phyloP scores from a whole-genome alignment of 805 yeast genomes.

The Myxozyma mucilagina region DNA sequence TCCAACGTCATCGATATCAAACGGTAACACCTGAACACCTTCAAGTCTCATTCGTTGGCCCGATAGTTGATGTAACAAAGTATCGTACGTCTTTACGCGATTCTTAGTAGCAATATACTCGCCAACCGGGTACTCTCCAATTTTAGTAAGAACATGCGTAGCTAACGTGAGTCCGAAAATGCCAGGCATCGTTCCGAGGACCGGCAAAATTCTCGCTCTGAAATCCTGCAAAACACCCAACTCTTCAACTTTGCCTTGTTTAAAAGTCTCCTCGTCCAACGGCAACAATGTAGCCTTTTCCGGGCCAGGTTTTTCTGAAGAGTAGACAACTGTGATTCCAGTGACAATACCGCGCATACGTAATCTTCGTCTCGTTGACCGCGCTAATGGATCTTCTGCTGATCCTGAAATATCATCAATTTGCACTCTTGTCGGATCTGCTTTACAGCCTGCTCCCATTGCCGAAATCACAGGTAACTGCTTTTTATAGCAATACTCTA shows the following conservation, averaged over 20 bases:
- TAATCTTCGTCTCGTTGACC: slow-evolving; percentile 80
- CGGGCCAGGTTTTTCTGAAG: slow-evolving; percentile 96
- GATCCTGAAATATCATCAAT: slow-evolving; percentile 86
- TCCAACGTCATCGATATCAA: slow-evolving; percentile 63
- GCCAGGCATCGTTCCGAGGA: slow-evolving; percentile 95
- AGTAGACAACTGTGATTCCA: slow-evolving; percentile 84
- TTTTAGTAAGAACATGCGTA: slow-evolving; percentile 72
- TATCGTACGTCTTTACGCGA: slow-evolving; percentile 81
- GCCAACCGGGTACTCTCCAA: slow-evolving; percentile 67
- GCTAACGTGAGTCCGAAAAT: slow-evolving; percentile 91
- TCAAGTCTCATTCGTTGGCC: slow-evolving; percentile 85
- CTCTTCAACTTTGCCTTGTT: slow-evolving; percentile 81
- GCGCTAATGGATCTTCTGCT: slow-evolving; percentile 90
- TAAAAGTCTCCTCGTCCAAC: slow-evolving; percentile 75
- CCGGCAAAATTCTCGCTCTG: slow-evolving; percentile 93
- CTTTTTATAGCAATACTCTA: slow-evolving; percentile 66
- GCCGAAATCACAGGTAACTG: slow-evolving; percentile 75
- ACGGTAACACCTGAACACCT: slow-evolving; percentile 65
- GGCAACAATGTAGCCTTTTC: slow-evolving; percentile 87
- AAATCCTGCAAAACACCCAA: slow-evolving; percentile 84
- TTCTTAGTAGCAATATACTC: slow-evolving; percentile 91
- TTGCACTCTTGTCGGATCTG: slow-evolving; percentile 90
- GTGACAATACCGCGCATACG: slow-evolving; percentile 72
- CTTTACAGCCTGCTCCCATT: slow-evolving; percentile 97
- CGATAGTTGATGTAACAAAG: slow-evolving; percentile 75